phyloP scores from a whole-genome alignment of 108 stramenopile species.

The Stephanodiscus triporus region DNA sequence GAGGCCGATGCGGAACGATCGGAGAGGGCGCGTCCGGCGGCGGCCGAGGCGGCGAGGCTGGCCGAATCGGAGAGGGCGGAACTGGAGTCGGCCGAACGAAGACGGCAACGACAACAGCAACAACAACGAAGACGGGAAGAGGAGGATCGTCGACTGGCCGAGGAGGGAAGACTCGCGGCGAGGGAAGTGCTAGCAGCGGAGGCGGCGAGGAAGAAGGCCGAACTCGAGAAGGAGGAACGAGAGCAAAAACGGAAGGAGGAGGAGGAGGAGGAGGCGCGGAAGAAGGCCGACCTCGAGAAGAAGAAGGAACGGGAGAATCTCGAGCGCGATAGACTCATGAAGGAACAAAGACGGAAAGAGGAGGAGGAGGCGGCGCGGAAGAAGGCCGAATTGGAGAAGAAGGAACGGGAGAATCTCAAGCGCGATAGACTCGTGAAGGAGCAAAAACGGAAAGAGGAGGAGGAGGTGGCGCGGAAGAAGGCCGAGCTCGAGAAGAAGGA shows the following conservation, averaged over 20 bases:
- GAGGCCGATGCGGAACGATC: constrained; percentile 7
- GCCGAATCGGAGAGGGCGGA: constrained; percentile 4
- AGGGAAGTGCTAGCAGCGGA: not conserved
- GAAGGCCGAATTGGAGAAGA: constrained; percentile 11
- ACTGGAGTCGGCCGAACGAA: not conserved
- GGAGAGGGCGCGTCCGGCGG: constrained; percentile 13
- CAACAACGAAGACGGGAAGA: constrained; percentile 1
- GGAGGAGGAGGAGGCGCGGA: constrained; percentile 8
- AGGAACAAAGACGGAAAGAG: constrained; percentile 1
- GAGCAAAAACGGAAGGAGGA: constrained; percentile 1
- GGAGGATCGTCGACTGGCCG: not conserved
- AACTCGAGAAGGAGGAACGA: not conserved
- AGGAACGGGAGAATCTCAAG: constrained; percentile 8
- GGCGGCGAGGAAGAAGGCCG: not conserved
- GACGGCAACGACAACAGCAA: constrained; percentile 1
- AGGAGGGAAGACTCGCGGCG: constrained; percentile 3
- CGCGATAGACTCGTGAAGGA: constrained; percentile 1
- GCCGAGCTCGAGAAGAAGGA: constrained; percentile 16
- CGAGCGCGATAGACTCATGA: not conserved
- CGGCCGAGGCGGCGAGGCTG: not conserved
- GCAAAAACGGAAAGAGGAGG: constrained; percentile 6
- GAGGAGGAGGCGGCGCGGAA: not conserved
- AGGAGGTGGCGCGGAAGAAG: not conserved
- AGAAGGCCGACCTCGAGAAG: not conserved
- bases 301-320: constrained; percentile 12